Evolutionary conservation across 805 yeast genomes (phyloP).

Genomic region (Lipomyces chichibuensis): DNA sequence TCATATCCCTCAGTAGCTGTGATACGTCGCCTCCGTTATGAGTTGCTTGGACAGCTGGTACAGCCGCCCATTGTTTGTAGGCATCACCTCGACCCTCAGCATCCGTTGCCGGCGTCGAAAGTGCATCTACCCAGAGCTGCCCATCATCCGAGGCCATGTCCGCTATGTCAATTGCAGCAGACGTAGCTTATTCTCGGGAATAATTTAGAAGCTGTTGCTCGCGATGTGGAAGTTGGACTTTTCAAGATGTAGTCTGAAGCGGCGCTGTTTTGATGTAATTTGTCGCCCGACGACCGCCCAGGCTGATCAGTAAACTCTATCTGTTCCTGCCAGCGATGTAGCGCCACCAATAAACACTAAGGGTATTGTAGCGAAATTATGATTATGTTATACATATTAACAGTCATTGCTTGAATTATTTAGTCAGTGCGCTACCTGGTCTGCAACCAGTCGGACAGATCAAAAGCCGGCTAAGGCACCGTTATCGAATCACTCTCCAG

Average conservation of each 20-base stretch:
- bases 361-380: too few relatives aligned
- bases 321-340: too few relatives aligned
- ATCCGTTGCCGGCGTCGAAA: background rate
- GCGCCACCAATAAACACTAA: too few relatives aligned
- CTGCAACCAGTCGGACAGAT: too few relatives aligned
- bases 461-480: too few relatives aligned
- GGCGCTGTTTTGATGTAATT: background rate
- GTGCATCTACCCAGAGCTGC: conserved; percentile 18
- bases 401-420: too few relatives aligned
- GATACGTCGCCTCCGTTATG: background rate
- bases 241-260: too few relatives aligned
- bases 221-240: background rate
- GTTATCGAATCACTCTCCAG: too few relatives aligned
- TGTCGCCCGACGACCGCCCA: background rate
- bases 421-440: too few relatives aligned
- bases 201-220: background rate
- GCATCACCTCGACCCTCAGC: background rate
- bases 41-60: background rate
- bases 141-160: conserved; percentile 12
- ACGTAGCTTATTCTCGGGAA: background rate
- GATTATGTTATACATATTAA: too few relatives aligned
- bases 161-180: background rate
- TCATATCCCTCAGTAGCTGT: background rate
- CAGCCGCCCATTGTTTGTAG: background rate
- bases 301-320: too few relatives aligned